Base-by-base conservation (phyloP, 116 monocot genomes). In the Posidonia oceanica region DNA sequence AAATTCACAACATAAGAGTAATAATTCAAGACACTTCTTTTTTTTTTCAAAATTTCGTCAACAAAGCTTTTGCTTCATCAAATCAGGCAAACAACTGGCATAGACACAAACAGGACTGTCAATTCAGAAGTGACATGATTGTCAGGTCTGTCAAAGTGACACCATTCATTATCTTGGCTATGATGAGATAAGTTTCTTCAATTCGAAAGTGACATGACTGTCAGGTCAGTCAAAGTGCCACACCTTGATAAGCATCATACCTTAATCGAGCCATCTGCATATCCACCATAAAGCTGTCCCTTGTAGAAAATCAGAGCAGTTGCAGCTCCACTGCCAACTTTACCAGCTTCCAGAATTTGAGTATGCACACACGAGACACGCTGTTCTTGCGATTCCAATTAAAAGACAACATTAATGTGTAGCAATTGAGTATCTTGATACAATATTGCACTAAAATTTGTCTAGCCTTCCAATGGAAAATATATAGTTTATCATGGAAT, bases 321-420 rank as follows among this genome's bases (percentile, higher is more conserved):
- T 54, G 64, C 78, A 69, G 92, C 83, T 59, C 83, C 89, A 75
- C 75, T 84, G 59, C 83, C 84, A 39, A 52, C 72, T 62, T 89
- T 79, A 22, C 89, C 87, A 69, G 85, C 79, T 74, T 97, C 97
- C 53, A 97, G 69, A 69, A 85, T 87, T 89, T 97, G 97, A 67
- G 97, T 92, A 80, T 97, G 97, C 40, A 92, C 97, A 75, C 97
- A 97, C 55, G 97, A 97, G 36, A 97, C 82, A 60, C 77, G 83
- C 92, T 97, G 87, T 79, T 79, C 29, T 74, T 80, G 62, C 61
- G 52, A 67, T 16, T 64, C 39, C 55, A 40, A 71, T 75, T 42
- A 57, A 72, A 22, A 79, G 67, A 68, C 14, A 59, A 10, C 48
- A 38, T 59, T 54, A 70, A 4, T 13, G 48, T 3, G 29, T 6